Percentiles rank a stretch among this genome's conserved stretches.
Conservation (phyloP, 2,329 filamentous ascomycete species). For the Hyphodiscus sp. region DNA sequence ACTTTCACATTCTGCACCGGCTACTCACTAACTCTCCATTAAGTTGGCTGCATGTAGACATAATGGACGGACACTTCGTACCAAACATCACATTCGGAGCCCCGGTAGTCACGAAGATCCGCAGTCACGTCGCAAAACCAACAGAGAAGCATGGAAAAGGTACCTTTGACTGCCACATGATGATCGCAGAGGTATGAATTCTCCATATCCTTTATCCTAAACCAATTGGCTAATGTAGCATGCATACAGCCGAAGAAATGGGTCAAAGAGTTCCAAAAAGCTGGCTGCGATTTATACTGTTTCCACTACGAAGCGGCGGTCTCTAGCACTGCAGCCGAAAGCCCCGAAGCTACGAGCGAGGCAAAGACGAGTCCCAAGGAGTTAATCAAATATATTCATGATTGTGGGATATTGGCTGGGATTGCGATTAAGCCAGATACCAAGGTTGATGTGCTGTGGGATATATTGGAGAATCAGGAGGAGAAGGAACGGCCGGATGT, state of each 20-base stretch:
- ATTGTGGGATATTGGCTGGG: conserved; percentile 79
- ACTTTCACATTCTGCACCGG: background rate
- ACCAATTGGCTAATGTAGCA: background rate
- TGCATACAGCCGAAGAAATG: conserved; percentile 82
- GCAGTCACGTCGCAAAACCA: conserved; percentile 74
- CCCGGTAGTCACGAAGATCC: conserved; percentile 90
- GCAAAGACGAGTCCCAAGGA: conserved; percentile 74
- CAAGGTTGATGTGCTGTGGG: conserved; percentile 83
- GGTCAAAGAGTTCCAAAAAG: conserved; percentile 91
- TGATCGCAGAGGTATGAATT: conserved; percentile 86
- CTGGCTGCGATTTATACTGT: conserved; percentile 97
- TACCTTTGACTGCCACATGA: conserved; percentile 99
- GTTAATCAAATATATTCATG: conserved; percentile 86
- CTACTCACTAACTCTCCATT: background rate
- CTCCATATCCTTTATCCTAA: background rate
- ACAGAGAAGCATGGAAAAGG: conserved; percentile 65
- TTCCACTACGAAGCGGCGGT: conserved; percentile 98
- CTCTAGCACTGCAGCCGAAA: conserved; percentile 73
- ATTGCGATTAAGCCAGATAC: conserved; percentile 95
- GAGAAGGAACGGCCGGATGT: conserved; percentile 82
- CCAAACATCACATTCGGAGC: conserved; percentile 97
- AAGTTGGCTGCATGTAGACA: conserved; percentile 56
- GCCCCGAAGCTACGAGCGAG: conserved; percentile 62
- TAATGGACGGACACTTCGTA: conserved; percentile 98
- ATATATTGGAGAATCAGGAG: conserved; percentile 69